A percentile compares a stretch with the other conserved stretches of the same genome.
These are phyloP conservation scores for Candida sanyaensis DNA, from an alignment of 1,139 yeast species.

Conservation along the genomic window DNA sequence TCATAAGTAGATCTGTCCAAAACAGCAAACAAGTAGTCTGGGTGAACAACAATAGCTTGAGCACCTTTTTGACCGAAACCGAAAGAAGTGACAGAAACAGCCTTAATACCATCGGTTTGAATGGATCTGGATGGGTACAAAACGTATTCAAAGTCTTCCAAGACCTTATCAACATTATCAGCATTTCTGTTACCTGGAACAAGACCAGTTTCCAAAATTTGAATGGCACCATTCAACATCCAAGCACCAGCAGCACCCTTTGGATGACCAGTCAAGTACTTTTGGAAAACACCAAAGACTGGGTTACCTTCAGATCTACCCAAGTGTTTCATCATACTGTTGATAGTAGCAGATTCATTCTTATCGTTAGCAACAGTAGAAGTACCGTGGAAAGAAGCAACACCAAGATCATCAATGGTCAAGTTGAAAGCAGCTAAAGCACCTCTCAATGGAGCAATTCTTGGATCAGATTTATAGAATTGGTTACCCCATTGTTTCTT, in stretches of 20 bases:
- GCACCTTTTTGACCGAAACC: constrained; percentile 99
- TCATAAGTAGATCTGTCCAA: constrained; percentile 71
- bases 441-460: constrained; percentile 97
- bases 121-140: constrained; percentile 93
- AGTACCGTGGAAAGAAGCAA: constrained; percentile 99
- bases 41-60: constrained; percentile 87
- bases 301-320: constrained; percentile 99
- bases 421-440: constrained; percentile 92
- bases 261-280: constrained; percentile 98
- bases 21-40: constrained; percentile 89
- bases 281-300: constrained; percentile 97
- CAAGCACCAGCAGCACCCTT: constrained; percentile 99
- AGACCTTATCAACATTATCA: constrained; percentile 83
- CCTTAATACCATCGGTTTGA: constrained; percentile 96
- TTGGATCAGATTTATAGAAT: constrained; percentile 86
- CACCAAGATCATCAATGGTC: constrained; percentile 92
- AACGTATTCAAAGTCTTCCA: constrained; percentile 84
- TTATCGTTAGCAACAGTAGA: constrained; percentile 97
- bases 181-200: constrained; percentile 99
- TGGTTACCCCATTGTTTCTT: constrained; percentile 95
- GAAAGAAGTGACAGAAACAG: constrained; percentile 94
- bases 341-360: constrained; percentile 91
- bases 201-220: constrained; percentile 86
- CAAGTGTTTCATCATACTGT: constrained; percentile 89
- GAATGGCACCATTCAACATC: constrained; percentile 99